Percentiles rank a stretch among this genome's conserved stretches.
Evolutionary conservation across 352 stramenopile species (phyloP).

Genomic region (Thalassiosira mediterranea): DNA sequence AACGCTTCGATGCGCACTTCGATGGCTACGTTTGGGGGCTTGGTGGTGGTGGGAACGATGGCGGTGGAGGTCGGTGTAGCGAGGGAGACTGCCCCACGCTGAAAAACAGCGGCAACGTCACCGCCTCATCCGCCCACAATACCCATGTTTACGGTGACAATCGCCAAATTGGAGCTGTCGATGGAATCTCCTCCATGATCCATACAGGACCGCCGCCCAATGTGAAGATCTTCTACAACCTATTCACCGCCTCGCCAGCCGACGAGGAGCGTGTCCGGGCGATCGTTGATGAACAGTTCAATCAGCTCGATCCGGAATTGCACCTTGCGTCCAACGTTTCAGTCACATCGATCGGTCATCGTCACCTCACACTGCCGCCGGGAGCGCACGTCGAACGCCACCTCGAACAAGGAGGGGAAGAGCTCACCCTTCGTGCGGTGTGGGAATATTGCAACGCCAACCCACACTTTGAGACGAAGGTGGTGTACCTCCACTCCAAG

Average conservation of each 20-base stretch:
- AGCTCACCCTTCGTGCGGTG: constrained; percentile 29
- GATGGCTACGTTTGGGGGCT: too few relatives aligned
- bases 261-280: constrained; percentile 6
- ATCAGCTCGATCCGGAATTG: neutral
- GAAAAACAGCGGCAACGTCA: too few relatives aligned
- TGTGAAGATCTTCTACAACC: constrained; percentile 12
- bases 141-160: too few relatives aligned
- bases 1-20: too few relatives aligned
- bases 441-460: constrained; percentile 44
- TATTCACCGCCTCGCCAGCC: neutral
- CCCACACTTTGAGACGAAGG: neutral
- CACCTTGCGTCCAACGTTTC: constrained; percentile 4
- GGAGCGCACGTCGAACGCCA: neutral
- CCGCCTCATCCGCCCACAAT: too few relatives aligned
- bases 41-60: too few relatives aligned
- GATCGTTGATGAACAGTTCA: constrained; percentile 3
- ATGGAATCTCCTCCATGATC: too few relatives aligned
- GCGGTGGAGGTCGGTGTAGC: too few relatives aligned
- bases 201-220: too few relatives aligned
- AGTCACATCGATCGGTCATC: constrained; percentile 8
- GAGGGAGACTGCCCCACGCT: too few relatives aligned
- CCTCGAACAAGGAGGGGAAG: constrained; percentile 19
- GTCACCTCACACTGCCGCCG: neutral
- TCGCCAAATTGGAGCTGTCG: too few relatives aligned
- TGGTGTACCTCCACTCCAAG: constrained; percentile 56